A percentile compares a stretch with the other conserved stretches of the same genome.
Evolutionary conservation across 805 yeast species (phyloP).

Genomic region (Saccharomycopsis schoenii): DNA sequence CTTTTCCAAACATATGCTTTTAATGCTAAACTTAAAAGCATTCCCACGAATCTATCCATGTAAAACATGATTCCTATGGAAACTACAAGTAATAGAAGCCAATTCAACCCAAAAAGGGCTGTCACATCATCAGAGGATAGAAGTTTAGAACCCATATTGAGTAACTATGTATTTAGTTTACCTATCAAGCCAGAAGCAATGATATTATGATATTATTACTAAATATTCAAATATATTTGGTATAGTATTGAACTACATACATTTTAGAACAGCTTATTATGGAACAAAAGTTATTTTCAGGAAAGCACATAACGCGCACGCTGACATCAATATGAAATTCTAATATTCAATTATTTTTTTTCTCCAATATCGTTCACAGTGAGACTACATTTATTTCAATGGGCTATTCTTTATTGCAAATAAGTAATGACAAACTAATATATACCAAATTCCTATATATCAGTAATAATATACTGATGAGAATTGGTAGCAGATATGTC

Average conservation of each 20-base stretch:
- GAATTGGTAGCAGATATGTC: background rate
- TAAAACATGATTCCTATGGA: slow-evolving; percentile 61
- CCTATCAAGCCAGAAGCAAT: background rate
- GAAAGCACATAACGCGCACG: background rate
- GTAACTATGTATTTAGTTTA: background rate
- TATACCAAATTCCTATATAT: background rate
- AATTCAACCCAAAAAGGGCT: slow-evolving; percentile 64
- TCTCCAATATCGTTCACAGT: too few relatives aligned
- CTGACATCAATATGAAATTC: background rate
- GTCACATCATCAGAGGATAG: slow-evolving; percentile 8
- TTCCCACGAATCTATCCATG: slow-evolving; percentile 64
- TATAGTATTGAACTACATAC: too few relatives aligned
- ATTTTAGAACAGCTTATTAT: too few relatives aligned
- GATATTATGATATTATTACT: too few relatives aligned
- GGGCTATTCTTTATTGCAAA: too few relatives aligned
- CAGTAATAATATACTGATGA: background rate
- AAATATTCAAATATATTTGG: too few relatives aligned
- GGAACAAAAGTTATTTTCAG: background rate
- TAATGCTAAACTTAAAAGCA: slow-evolving; percentile 39
- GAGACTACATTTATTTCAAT: too few relatives aligned
- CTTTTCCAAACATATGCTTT: slow-evolving; percentile 55
- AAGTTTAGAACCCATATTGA: background rate
- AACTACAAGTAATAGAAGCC: slow-evolving; percentile 61
- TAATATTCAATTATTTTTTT: too few relatives aligned
- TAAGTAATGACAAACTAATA: background rate